These are phyloP conservation scores for Aspergillus carlsbadensis DNA, from an alignment of 495 filamentous ascomycete species.

Conservation along the genomic window DNA sequence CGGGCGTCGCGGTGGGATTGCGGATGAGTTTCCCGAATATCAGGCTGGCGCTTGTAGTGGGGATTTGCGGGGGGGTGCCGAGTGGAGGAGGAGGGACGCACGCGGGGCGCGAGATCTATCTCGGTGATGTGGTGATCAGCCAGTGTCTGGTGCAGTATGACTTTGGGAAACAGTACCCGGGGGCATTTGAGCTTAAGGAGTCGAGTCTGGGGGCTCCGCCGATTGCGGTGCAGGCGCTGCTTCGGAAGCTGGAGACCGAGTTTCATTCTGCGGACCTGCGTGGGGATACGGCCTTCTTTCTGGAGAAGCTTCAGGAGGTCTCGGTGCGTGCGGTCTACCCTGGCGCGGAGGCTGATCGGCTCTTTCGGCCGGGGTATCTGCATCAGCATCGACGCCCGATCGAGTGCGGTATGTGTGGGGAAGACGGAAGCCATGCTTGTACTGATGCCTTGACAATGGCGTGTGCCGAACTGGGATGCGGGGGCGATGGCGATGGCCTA, in stretches of 20 bases:
- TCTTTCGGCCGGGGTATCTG: neutral
- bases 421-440: neutral
- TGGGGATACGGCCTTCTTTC: neutral
- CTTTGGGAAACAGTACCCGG: constrained; percentile 25
- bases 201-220: constrained; percentile 18
- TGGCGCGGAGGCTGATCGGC: neutral
- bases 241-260: neutral
- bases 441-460: neutral
- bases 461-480: neutral
- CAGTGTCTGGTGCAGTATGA: constrained; percentile 34
- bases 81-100: constrained; percentile 4
- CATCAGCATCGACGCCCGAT: neutral
- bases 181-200: constrained; percentile 21
- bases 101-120: constrained; percentile 21
- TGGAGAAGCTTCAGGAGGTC: neutral
- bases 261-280: neutral
- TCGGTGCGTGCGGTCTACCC: neutral
- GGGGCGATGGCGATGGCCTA: neutral
- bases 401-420: neutral
- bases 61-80: constrained; percentile 32
- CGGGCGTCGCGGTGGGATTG: constrained; percentile 19
- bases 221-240: constrained; percentile 2
- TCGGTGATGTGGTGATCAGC: constrained; percentile 48
- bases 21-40: constrained; percentile 20
- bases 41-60: constrained; percentile 27